Base-by-base conservation (phyloP, 495 filamentous ascomycete species). In the Penicillium cosmopolitanum region DNA sequence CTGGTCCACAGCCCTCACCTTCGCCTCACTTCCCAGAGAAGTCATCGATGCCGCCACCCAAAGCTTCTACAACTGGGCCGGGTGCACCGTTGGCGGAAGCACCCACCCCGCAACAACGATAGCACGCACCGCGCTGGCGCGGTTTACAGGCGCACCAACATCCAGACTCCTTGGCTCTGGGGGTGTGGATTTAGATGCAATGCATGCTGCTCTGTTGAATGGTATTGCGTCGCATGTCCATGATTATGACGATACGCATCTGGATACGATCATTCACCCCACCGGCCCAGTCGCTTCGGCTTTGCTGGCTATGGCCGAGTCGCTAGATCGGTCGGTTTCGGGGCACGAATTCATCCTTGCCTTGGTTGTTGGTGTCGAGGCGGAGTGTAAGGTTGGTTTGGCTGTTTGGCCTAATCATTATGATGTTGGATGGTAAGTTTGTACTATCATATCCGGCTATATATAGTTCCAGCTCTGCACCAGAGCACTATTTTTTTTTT, bases 231-330 rank as follows among this genome's bases (percentile, higher is more conserved):
- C 78, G 21, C 80, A 84, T 52, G 78, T 84, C 11, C 80, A 83
- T 55, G 82, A 84, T 58, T 85, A 84, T 63, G 82, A 85, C 48
- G 82, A 85, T 63, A 85, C 82, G 5, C 81, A 84, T 60, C 72
- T 84, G 1, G 80, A 81, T 35, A 84, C 77, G 11, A 80, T 84
- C 47, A 84, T 85, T 57, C 82, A 85, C 53, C 82, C 81, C 1
- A 73, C 81, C 0, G 81, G 82, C 0, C 77, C 80, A 0, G 80
- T 84, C 0, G 80, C 80, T 2, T 73, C 70, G 44, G 82, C 82
- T 1, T 62, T 84, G 1, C 63, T 85, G 10, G 77, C 79, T 3
- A 64, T 78, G 16, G 70, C 75, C 5, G 76, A 82, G 50, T 58
- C 62, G 16, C 63, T 73, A 64, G 57, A 72, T 23, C 64, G 66